These are phyloP conservation scores for Sphagnum tenellum DNA, from an alignment of 225 moss, liverwort and hornwort species.

Conservation along the genomic window DNA sequence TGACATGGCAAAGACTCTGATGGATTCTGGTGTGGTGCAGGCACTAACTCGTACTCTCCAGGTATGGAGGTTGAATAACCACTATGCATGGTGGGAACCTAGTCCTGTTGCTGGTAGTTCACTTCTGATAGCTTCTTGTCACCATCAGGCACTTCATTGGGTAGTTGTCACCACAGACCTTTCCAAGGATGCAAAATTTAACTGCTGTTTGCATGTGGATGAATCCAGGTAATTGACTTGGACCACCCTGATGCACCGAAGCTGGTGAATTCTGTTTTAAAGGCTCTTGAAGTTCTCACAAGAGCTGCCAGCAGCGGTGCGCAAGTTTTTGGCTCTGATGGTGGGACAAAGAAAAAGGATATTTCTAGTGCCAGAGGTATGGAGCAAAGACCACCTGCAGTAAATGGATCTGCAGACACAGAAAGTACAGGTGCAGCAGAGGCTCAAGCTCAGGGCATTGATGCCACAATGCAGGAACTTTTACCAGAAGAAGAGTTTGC, in stretches of 20 bases:
- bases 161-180: background rate
- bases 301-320: conserved; percentile 61
- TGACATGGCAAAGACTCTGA: conserved; percentile 97
- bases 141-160: background rate
- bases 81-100: no score
- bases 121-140: no score
- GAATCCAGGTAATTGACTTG: conserved; percentile 60
- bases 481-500: conserved; percentile 36
- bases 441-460: conserved; percentile 38
- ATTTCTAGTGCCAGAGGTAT: conserved; percentile 30
- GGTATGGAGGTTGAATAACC: conserved; percentile 9
- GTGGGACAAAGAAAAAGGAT: conserved; percentile 37
- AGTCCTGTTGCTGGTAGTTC: no score
- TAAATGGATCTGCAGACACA: conserved; percentile 32
- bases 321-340: conserved; percentile 43
- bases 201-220: background rate
- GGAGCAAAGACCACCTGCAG: conserved; percentile 33
- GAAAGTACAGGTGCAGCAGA: conserved; percentile 34
- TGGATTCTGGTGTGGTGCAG: conserved; percentile 87
- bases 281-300: conserved; percentile 80
- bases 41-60: conserved; percentile 80
- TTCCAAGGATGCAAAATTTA: background rate
- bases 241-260: conserved; percentile 96
- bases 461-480: conserved; percentile 78
- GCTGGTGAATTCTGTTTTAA: conserved; percentile 78